These are phyloP conservation scores for Diaporthe vaccinii DNA, from an alignment of 2,329 filamentous ascomycete species.

Conservation along the genomic window DNA sequence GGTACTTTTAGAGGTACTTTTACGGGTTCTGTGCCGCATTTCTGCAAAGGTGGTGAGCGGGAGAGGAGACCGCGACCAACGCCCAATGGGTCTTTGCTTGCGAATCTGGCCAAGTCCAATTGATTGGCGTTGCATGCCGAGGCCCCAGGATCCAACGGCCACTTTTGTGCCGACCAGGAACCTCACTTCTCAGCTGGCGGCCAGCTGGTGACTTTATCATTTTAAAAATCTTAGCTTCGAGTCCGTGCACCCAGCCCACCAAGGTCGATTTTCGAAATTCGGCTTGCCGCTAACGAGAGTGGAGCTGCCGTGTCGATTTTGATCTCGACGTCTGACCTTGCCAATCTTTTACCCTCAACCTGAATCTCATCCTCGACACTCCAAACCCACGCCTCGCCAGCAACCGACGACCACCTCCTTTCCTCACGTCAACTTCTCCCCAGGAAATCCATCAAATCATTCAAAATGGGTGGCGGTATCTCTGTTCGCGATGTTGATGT, in stretches of 20 bases:
- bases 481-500: slow-evolving; percentile 89
- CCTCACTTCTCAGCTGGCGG: neutral
- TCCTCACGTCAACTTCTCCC: slow-evolving; percentile 44
- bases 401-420: slow-evolving; percentile 57
- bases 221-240: neutral
- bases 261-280: slow-evolving; percentile 25
- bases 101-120: neutral
- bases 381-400: slow-evolving; percentile 40
- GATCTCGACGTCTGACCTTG: slow-evolving; percentile 5
- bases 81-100: slow-evolving; percentile 24
- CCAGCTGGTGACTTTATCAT: neutral
- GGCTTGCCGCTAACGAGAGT: neutral
- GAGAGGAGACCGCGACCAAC: neutral
- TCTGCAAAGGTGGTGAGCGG: neutral
- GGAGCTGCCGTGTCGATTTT: slow-evolving; percentile 22
- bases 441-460: slow-evolving; percentile 45
- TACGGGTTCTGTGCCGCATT: neutral
- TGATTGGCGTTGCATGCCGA: slow-evolving; percentile 26
- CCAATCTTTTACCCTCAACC: neutral
- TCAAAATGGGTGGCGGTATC: slow-evolving; percentile 83
- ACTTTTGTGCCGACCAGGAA: neutral
- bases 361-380: slow-evolving; percentile 41
- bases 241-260: slow-evolving; percentile 8
- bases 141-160: neutral
- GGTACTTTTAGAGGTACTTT: slow-evolving; percentile 7